Evolutionary conservation across 495 filamentous ascomycete species (phyloP).

Genomic region (Penicillium goetzii): DNA sequence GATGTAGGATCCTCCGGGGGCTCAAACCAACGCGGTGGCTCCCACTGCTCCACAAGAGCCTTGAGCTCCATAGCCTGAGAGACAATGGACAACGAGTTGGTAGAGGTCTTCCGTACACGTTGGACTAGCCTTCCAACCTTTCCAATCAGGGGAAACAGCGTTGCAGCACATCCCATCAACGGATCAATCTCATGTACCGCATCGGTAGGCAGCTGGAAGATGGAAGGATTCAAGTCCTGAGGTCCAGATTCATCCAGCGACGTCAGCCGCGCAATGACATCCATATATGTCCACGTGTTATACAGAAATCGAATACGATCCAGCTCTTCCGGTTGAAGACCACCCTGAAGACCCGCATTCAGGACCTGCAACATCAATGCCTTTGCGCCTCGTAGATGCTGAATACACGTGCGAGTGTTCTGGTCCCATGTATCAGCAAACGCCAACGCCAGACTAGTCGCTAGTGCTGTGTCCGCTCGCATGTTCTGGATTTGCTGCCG

Average conservation of each 20-base stretch:
- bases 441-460: slow-evolving; percentile 72
- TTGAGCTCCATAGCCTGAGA: slow-evolving; percentile 68
- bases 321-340: slow-evolving; percentile 46
- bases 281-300: slow-evolving; percentile 82
- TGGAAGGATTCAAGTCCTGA: slow-evolving; percentile 54
- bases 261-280: slow-evolving; percentile 77
- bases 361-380: slow-evolving; percentile 64
- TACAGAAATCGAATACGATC: slow-evolving; percentile 69
- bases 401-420: slow-evolving; percentile 73
- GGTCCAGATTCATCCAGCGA: slow-evolving; percentile 63
- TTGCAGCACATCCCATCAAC: slow-evolving; percentile 73
- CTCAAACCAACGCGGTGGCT: slow-evolving; percentile 59
- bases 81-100: slow-evolving; percentile 66
- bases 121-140: slow-evolving; percentile 70
- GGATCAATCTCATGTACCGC: slow-evolving; percentile 68
- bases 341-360: slow-evolving; percentile 39
- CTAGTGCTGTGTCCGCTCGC: slow-evolving; percentile 67
- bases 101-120: slow-evolving; percentile 58
- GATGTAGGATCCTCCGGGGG: slow-evolving; percentile 68
- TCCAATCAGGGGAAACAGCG: slow-evolving; percentile 75
- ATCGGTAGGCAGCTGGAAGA: slow-evolving; percentile 43
- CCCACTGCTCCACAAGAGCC: slow-evolving; percentile 65
- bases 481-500: slow-evolving; percentile 63
- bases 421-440: slow-evolving; percentile 82
- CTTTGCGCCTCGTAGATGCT: slow-evolving; percentile 73